These are phyloP conservation scores for Sisymbrium altissimum DNA, from an alignment of 345 rosid species.

Conservation along the genomic window DNA sequence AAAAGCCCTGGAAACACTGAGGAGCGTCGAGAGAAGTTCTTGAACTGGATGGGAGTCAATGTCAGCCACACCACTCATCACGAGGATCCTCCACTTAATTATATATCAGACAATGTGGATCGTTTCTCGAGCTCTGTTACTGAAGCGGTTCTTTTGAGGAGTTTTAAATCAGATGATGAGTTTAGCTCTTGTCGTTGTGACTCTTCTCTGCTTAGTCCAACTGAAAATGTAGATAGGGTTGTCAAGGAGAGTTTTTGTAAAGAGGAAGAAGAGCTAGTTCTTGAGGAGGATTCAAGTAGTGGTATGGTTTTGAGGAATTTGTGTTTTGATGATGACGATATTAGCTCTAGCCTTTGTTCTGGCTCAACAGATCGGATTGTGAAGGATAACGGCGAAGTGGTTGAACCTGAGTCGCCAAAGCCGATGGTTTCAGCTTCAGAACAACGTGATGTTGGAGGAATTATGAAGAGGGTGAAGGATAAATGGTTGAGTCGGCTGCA, in stretches of 20 bases:
- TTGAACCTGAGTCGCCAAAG: constrained; percentile 2
- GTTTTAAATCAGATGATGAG: constrained; percentile 43
- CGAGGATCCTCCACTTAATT: neutral
- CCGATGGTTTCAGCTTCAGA: neutral
- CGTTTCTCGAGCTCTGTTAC: constrained; percentile 15
- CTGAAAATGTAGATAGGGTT: constrained; percentile 16
- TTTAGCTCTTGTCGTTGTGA: constrained; percentile 51
- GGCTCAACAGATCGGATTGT: neutral
- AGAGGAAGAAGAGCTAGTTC: constrained; percentile 27
- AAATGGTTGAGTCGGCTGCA: constrained; percentile 62
- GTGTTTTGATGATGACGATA: constrained; percentile 45
- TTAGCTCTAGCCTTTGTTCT: constrained; percentile 47
- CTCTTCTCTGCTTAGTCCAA: constrained; percentile 29
- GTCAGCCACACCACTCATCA: neutral
- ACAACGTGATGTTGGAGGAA: constrained; percentile 25
- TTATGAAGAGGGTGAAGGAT: constrained; percentile 45
- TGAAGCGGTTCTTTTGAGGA: constrained; percentile 53
- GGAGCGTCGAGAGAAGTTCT: constrained; percentile 56
- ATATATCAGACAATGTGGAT: constrained; percentile 23
- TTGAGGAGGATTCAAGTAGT: constrained; percentile 10
- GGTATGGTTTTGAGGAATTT: constrained; percentile 51
- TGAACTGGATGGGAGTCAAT: constrained; percentile 53
- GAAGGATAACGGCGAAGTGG: constrained; percentile 2
- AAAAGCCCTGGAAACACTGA: constrained; percentile 52
- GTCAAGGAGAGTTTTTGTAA: constrained; percentile 16